Base-by-base conservation (phyloP, 305 asterid species). In the Fraxinus albicans region DNA sequence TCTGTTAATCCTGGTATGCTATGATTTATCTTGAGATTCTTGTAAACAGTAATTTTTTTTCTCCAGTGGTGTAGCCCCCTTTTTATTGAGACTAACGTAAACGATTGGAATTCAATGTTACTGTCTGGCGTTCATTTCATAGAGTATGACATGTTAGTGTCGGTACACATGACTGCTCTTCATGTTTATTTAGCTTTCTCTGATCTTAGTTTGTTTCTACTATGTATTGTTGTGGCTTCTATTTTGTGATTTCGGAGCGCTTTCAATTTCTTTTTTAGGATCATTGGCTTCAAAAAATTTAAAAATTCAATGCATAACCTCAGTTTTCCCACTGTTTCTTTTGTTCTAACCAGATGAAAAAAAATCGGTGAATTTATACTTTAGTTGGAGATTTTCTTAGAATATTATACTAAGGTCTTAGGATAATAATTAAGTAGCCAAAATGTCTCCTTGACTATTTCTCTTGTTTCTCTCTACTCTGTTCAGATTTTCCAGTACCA, bases 401-500 rank as follows among this genome's bases (percentile, higher is more conserved):
- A 69, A 27, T 29, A 69, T 69, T 69, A 8, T 29, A 69, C 75
- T 13, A 29, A 13, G 38, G 19, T 29, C 15, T 10, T 13, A 69
- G n/a, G 36, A 27, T 69, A 27, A 23, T 69, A 21, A 2, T 63
- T 23, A 29, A 31, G 36, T 69, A 69, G 36, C 35, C 73, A 69
- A 69, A 12, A 69, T 69, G 75, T 29, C 33, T 13, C 75, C 75
- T 15, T 69, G 75, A 69, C 19, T 69, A 4, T 29, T 27, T 69
- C 75, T 69, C 75, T 29, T 8, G n/a, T 69, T 34, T 27, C 36
- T 76, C 79, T 53, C 65, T 76, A 23, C 31, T 76, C 25, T 63
- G 19, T 53, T 38, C 82, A 86, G 87, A 82, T 81, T 84, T 58
- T 78, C 80, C 81, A 40, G 47, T 70, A 36, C 87, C 87, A 8